Conservation (phyloP, 2,329 filamentous ascomycete genomes). For the Raffaelea arxii region DNA sequence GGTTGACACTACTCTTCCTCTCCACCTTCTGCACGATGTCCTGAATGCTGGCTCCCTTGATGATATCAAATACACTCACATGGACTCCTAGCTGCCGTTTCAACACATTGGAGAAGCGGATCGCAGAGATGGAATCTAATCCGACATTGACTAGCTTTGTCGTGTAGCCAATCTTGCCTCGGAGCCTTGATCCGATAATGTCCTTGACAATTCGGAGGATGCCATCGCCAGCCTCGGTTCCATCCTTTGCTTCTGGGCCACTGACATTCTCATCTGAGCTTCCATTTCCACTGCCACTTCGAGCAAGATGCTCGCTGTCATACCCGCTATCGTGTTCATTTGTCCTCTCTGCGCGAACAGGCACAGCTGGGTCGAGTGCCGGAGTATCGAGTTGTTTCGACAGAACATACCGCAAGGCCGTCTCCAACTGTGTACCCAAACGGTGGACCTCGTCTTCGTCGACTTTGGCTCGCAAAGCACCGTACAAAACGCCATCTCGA, state of each 20-base stretch:
- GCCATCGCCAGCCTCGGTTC: constrained; percentile 2
- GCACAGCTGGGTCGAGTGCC: not conserved
- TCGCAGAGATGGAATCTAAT: constrained; percentile 16
- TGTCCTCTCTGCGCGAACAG: not conserved
- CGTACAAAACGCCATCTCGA: constrained; percentile 10
- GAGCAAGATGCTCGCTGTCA: no score
- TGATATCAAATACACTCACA: constrained; percentile 14
- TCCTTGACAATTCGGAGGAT: constrained; percentile 11
- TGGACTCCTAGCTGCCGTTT: constrained; percentile 12
- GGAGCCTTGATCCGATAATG: constrained; percentile 8
- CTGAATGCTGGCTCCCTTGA: constrained; percentile 13
- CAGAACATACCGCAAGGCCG: not conserved
- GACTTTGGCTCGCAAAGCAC: constrained; percentile 13
- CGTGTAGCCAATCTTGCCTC: constrained; percentile 10
- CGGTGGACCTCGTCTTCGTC: not conserved
- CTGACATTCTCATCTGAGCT: not conserved
- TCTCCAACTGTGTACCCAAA: constrained; percentile 9
- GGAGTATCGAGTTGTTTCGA: not conserved
- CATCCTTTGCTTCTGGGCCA: not conserved
- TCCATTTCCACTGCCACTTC: no score
- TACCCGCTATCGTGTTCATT: no score
- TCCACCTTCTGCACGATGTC: constrained; percentile 7
- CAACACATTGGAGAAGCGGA: constrained; percentile 13
- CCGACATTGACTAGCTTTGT: constrained; percentile 15
- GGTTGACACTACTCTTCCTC: not conserved